Evolutionary conservation across 2,329 filamentous ascomycete species (phyloP).

Genomic region (Alternaria postmessia): DNA sequence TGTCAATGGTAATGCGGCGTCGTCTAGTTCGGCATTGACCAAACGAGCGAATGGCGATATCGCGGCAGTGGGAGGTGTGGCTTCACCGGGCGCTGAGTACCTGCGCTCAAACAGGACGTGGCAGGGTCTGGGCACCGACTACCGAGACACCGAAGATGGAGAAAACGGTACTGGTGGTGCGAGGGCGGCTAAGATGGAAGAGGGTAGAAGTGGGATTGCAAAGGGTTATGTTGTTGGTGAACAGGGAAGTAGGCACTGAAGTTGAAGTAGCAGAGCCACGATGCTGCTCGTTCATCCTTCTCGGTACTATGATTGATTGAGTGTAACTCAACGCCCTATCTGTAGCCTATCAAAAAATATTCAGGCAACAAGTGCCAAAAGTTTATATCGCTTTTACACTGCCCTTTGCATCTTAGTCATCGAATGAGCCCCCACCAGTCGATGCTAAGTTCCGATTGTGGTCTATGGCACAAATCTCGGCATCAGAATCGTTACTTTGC

Average conservation of each 20-base stretch:
- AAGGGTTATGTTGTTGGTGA: slow-evolving; percentile 84
- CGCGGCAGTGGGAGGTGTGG: slow-evolving; percentile 80
- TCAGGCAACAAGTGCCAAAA: too few species aligned
- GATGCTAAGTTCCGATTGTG: too few species aligned
- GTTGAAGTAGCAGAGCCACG: too few species aligned
- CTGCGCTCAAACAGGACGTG: slow-evolving; percentile 84
- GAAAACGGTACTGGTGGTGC: slow-evolving; percentile 59
- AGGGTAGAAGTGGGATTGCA: slow-evolving; percentile 87
- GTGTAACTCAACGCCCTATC: too few species aligned
- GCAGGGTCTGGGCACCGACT: slow-evolving; percentile 91
- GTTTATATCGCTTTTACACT: too few species aligned
- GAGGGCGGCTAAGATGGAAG: slow-evolving; percentile 74
- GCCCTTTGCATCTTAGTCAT: too few species aligned
- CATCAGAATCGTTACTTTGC: too few species aligned
- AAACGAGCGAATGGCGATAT: slow-evolving; percentile 74
- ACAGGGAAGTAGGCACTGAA: slow-evolving; percentile 35
- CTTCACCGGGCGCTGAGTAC: slow-evolving; percentile 92
- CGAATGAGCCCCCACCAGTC: too few species aligned
- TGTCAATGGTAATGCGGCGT: slow-evolving; percentile 10
- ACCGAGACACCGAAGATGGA: slow-evolving; percentile 69
- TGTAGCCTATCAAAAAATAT: too few species aligned
- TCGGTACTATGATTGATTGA: background rate
- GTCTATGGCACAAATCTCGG: too few species aligned
- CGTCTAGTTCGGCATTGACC: slow-evolving; percentile 62
- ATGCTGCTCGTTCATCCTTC: background rate